A percentile compares a stretch with the other conserved stretches of the same genome.
These are phyloP conservation scores for Bruguiera sexangula DNA, from an alignment of 345 rosid species.

Conservation along the genomic window DNA sequence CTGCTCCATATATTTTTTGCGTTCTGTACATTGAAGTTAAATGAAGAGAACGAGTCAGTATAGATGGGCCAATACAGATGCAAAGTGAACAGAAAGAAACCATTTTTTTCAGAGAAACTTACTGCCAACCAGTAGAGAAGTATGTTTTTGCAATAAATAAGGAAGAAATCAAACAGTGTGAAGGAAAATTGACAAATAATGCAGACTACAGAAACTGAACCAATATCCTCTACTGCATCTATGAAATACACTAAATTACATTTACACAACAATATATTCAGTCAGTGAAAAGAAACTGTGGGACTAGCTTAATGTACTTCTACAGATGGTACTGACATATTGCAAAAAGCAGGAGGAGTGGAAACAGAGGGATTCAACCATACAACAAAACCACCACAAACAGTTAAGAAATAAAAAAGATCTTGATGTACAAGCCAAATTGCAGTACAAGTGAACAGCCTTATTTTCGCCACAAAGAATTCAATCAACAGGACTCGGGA, in stretches of 20 bases:
- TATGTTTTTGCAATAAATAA: not conserved
- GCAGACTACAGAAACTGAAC: not conserved
- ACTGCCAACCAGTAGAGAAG: not conserved
- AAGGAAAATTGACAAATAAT: not conserved
- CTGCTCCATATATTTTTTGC: conserved; percentile 55
- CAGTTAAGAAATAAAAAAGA: not conserved
- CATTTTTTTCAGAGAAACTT: not conserved
- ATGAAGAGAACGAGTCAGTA: conserved; percentile 1
- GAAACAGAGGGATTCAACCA: not conserved
- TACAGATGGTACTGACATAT: not conserved
- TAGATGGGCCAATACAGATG: not conserved
- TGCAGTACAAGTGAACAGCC: not conserved
- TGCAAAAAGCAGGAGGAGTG: not conserved
- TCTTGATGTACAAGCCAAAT: not conserved
- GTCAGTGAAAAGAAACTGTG: not conserved
- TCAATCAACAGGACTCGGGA: not conserved
- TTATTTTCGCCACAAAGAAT: not conserved
- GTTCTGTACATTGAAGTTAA: conserved; percentile 36
- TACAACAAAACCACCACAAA: not conserved
- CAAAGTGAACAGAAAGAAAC: not conserved
- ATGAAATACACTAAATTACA: not conserved
- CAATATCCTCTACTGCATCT: not conserved
- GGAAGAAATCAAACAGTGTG: not conserved
- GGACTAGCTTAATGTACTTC: not conserved
- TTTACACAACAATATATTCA: not conserved